phyloP scores from a whole-genome alignment of 2,329 filamentous ascomycete genomes.

The Diaporthe amygdali region DNA sequence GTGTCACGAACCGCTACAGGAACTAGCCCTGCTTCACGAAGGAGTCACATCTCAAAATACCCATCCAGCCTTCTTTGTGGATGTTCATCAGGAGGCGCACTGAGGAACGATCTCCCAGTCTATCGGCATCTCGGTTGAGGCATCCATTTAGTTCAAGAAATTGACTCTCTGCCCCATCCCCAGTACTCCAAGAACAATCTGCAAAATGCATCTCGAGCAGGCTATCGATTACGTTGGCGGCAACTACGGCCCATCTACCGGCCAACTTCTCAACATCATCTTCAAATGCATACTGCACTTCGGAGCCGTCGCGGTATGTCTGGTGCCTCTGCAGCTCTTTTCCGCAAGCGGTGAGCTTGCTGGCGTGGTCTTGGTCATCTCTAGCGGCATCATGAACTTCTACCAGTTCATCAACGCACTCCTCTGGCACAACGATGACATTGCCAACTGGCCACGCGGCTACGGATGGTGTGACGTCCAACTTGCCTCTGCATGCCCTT shows the following conservation, averaged over 20 bases:
- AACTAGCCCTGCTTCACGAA: neutral
- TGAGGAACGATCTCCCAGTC: neutral
- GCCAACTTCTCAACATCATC: slow-evolving; percentile 50
- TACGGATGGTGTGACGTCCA: slow-evolving; percentile 60
- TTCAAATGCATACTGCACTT: slow-evolving; percentile 53
- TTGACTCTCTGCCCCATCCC: neutral
- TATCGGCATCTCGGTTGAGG: neutral
- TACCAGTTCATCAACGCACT: slow-evolving; percentile 55
- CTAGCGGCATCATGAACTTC: slow-evolving; percentile 52
- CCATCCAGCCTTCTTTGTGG: neutral
- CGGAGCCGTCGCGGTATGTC: slow-evolving; percentile 49
- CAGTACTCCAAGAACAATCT: slow-evolving; percentile 37
- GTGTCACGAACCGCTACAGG: neutral
- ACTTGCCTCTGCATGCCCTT: slow-evolving; percentile 39
- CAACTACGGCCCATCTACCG: slow-evolving; percentile 24
- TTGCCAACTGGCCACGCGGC: slow-evolving; percentile 56
- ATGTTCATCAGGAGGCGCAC: neutral
- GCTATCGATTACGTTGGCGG: slow-evolving; percentile 14
- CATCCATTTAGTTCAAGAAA: no score
- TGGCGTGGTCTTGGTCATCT: slow-evolving; percentile 54
- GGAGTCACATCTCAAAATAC: neutral
- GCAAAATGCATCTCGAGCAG: slow-evolving; percentile 17
- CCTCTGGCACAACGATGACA: slow-evolving; percentile 59
- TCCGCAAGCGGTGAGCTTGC: slow-evolving; percentile 59
- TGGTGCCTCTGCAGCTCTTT: slow-evolving; percentile 58